Evolutionary conservation across 192 early-diverging fungal species (phyloP), one percentile per base, ranked within the genome.

Genomic region (Umbelopsis isabellina): DNA sequence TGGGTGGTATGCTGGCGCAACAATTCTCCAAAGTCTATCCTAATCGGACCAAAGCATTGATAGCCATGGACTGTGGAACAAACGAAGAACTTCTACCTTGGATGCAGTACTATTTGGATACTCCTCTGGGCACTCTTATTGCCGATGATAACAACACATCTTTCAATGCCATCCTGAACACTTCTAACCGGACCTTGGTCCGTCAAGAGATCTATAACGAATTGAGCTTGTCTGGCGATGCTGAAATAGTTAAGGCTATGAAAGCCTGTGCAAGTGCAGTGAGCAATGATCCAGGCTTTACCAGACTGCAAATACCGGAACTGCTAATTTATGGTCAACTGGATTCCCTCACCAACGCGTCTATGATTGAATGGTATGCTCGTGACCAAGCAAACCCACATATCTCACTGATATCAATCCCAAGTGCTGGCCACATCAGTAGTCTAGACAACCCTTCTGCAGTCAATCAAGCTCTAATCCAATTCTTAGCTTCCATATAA

Each of bases 1-100:
- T 67, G 66, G 66, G 66, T 49, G 66, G 66, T 5, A 67, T 67
- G 66, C 15, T 67, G 11, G 66, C 66, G 16, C 66, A 67, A 33
- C 46, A 67, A 15, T 67, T 47, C 21, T 11, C 48, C 6, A 47
- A 49, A 15, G 66, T 49, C 8, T 67, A 67, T 35, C 35, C 66
- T 16, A 33, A 67, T 15, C 37, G 66, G 35, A 67, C 66, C 21
- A 47, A 49, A 25, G 66, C 66, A 0, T 15, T 67, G 5, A 30
- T 67, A 11, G 66, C 66, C 15, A 67, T 67, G 66, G 66, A 67
- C 16, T 67, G 66, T 33, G 48, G 46, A 49, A 27, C 66, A 25
- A 67, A 47, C 15, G 48, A 47, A 30, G 23, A 20, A 18, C 45
- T 49, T 15, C 44, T 67, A 27, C 22, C 66, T 2, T 47, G 45